Base-by-base conservation (phyloP, 768 basidiomycete species). In the Jaapia argillacea region DNA sequence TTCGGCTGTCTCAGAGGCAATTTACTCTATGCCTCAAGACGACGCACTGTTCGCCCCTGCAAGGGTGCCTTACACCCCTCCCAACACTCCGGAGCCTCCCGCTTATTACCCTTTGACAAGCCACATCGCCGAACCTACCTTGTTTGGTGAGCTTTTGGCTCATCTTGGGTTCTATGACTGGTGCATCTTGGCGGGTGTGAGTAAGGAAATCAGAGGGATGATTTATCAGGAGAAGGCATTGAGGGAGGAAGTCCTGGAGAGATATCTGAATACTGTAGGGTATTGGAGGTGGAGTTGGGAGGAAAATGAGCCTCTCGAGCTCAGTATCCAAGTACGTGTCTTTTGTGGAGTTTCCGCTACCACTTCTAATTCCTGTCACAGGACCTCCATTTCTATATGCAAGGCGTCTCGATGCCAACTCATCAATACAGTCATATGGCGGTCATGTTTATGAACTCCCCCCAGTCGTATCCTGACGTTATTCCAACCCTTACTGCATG, bases 381-480 rank as follows among this genome's bases (percentile, higher is more conserved):
- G 83, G 87, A 91, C 59, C 68, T 92, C 31, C 75, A 75, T 53
- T 74, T 81, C 41, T 91, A 89, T 52, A 79, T 89, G 75, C 72
- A 78, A 37, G 85, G 85, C 2, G 81, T 89, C 4, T 79, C 78
- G 4, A 74, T 84, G 21, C 87, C 88, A 5, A 70, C 72, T 3
- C 80, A 89, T 48, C 76, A 83, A 48, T 89, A 84, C 50, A 70
- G 77, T 1, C 71, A 75, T 3, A 67, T 77, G 25, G 74, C 86
- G 1, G 66, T 65, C 4, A 58, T 70, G 22, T 78, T 79, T 49
- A 63, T 85, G 6, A 77, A 79, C 41, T 69, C 72, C 0, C 61
- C 60, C 21, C 60, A 64, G 37, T 67, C 70, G 20, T 65, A 50
- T 58, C 20, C 65, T 69, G 46, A 45, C 3, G 67, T 70, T 4